Evolutionary conservation across 306 rosid species (phyloP).

Genomic region (Morella rubra): DNA sequence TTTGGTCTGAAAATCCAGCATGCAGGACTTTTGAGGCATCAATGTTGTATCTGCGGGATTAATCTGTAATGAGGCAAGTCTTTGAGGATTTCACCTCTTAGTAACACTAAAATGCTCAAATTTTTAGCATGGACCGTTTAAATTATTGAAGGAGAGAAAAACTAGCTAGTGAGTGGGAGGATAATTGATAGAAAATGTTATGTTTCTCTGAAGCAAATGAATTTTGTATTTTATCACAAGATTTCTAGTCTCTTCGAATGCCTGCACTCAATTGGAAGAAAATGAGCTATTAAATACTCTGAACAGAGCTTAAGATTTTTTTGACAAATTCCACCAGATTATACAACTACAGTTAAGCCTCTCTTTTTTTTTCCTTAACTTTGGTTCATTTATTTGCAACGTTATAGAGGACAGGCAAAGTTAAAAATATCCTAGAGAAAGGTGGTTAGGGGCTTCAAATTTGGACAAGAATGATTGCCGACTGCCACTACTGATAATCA

Average conservation of each 20-base stretch:
- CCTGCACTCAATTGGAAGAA: not conserved
- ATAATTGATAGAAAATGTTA: too few relatives aligned
- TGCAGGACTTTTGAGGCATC: too few relatives aligned
- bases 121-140: too few relatives aligned
- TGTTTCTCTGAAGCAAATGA: too few relatives aligned
- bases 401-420: conserved; percentile 2
- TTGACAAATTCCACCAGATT: not conserved
- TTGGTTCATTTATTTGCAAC: conserved; percentile 22
- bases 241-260: not conserved
- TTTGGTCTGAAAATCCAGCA: too few relatives aligned
- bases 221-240: too few relatives aligned
- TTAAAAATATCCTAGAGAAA: conserved; percentile 25
- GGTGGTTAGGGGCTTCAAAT: conserved; percentile 56
- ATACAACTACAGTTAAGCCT: not conserved
- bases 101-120: too few relatives aligned
- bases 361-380: not conserved
- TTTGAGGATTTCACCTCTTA: too few relatives aligned
- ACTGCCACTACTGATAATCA: conserved; percentile 47
- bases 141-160: too few relatives aligned
- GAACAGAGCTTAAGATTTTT: not conserved
- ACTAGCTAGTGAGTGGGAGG: too few relatives aligned
- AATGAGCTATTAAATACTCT: not conserved
- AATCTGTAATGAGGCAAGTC: too few relatives aligned
- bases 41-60: too few relatives aligned
- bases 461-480: conserved; percentile 60